phyloP scores from a whole-genome alignment of 495 filamentous ascomycete genomes.

The Lichina pygmaea region DNA sequence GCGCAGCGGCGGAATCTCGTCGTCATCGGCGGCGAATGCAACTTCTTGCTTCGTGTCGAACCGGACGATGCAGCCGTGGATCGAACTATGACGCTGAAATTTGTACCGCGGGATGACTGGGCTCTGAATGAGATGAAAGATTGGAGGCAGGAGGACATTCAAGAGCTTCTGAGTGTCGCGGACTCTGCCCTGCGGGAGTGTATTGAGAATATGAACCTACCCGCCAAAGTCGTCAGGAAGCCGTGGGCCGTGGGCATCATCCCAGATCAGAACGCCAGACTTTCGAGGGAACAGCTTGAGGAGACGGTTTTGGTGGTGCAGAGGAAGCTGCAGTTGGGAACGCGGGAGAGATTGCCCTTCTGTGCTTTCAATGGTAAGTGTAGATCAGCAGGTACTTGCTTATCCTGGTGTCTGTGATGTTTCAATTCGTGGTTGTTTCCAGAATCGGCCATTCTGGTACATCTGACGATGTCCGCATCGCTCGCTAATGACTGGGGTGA shows the following conservation, averaged over 20 bases:
- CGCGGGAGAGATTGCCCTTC: constrained; percentile 52
- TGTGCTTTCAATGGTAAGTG: constrained; percentile 75
- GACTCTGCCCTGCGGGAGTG: constrained; percentile 61
- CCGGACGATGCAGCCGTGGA: neutral
- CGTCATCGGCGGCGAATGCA: constrained; percentile 48
- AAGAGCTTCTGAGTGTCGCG: constrained; percentile 56
- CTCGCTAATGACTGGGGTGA: neutral
- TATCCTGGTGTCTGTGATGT: neutral
- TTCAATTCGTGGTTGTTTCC: neutral
- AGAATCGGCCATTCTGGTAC: neutral
- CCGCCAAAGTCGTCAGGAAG: constrained; percentile 60
- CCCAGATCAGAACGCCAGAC: constrained; percentile 21
- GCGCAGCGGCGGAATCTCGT: constrained; percentile 49
- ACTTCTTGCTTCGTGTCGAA: constrained; percentile 8
- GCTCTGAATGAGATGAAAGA: constrained; percentile 58
- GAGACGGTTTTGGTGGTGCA: constrained; percentile 89
- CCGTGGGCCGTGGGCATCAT: constrained; percentile 56
- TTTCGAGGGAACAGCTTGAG: constrained; percentile 71
- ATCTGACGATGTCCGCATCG: neutral
- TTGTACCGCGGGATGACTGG: constrained; percentile 49
- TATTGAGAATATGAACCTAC: constrained; percentile 43
- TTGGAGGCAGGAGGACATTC: constrained; percentile 64
- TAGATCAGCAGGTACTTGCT: neutral
- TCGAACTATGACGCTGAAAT: constrained; percentile 11
- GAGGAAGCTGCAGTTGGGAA: constrained; percentile 27